Base-by-base conservation (phyloP, 805 yeast genomes). In the Zygosaccharomyces gambellarensis region DNA sequence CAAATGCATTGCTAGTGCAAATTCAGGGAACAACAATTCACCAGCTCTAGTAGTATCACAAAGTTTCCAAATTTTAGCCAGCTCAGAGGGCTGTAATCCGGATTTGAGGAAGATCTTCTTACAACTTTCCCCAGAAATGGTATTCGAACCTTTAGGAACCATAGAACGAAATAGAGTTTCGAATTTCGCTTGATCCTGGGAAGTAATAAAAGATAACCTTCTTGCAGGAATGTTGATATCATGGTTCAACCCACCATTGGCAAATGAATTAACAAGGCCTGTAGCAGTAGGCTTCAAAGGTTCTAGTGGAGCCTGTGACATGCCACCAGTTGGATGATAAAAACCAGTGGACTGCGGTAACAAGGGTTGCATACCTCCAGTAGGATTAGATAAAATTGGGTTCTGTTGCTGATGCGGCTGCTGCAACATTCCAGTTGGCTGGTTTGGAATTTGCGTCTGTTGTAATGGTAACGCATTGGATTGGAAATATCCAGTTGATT, bases 1-100 rank as follows among this genome's bases (percentile, higher is more conserved):
- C 58, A 92, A 74, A 67, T 90, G 92, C 75, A 92, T 81, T 14
- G 96, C 90, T 56, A 92, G 74, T 12, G 95, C 95, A 74, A 92
- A 92, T 67, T 92, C 97, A 2, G 98, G 98, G 64, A 90, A 92
- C 58, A 92, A 70, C 52, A 92, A 77, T 48, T 81, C 77, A 1
- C 98, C 98, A 6, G 94, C 83, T 60, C 81, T 85, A 58, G 83
- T 86, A 2, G 95, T 84, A 63, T 92, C 98, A n/a, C 95, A 79
- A 50, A 92, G 72, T 22, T 85, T 82, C 98, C 98, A 92, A 52
- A 92, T 85, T 58, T 81, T 88, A 2, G 92, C 92, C 58, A 92
- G 75, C 39, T 83, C 80, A 23, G 79, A 74, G 2, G 96, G 89
- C 38, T 80, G 73, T 47, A 92, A 73, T 5, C 88, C 87, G 0